Base-by-base conservation (phyloP, 176 grass and related monocot genomes). In the Triticum dicoccoides region DNA sequence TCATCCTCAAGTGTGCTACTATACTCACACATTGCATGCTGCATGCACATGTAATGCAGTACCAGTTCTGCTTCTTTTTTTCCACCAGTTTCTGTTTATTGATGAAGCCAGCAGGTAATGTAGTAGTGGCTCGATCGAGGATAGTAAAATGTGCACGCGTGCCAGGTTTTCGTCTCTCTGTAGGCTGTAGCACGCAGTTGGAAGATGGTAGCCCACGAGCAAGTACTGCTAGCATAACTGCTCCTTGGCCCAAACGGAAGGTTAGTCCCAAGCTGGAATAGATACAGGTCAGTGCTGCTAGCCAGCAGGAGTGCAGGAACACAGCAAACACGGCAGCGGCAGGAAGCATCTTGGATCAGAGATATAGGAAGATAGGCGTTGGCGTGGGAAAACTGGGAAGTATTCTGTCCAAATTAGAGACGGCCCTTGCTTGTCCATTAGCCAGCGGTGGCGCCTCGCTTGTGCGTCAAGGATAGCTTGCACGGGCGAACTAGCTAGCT, bases 391-490 rank as follows among this genome's bases (percentile, higher is more conserved):
- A 81, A 68, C 64, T 1, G 32, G 32, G 76, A 42, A 80, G 38
- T 84, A 85, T 85, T 89, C 82, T 61, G 68, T 80, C 87, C 5
- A 21, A 58, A 74, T 8, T 73, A 39, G 82, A 9, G 6, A 58
- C n/a, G 24, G 20, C 27, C 54, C 45, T n/a, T n/a, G 84, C 84
- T 79, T 69, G 73, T 84, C 71, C 71, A 35, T 49, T 65, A 76
- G 59, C 72, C 25, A n/a, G 24, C 73, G 24, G 38, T 69, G 80
- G 45, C 80, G 39, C 69, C 17, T 68, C 73, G 54, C 61, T 68
- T 77, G 5, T 47, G 38, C 71, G 62, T 54, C 73, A 54, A 67
- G 41, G 32, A n/a, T 37, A 49, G 27, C 61, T 25, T 75, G 59
- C 69, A 75, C 52, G 9, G 75, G 78, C 38, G 62, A 44, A 27